Conservation (phyloP, 192 early-diverging fungal genomes). For the Rhizophagus sp. region DNA sequence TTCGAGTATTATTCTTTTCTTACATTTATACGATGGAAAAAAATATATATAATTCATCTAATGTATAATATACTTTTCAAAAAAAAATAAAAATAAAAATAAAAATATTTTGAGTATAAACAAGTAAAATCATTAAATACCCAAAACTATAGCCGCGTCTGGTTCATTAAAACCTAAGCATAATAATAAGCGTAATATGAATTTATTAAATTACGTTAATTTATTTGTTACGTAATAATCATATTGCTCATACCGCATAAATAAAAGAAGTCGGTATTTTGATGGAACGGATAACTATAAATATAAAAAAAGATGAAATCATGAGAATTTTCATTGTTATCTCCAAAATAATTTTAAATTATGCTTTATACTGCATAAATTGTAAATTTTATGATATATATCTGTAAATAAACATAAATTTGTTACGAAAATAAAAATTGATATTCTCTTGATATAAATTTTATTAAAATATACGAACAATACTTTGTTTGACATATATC, state of each 20-base stretch:
- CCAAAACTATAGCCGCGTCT: conserved; percentile 71
- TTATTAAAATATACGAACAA: conserved; percentile 55
- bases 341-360: neutral
- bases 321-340: neutral
- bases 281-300: conserved; percentile 84
- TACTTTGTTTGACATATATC: conserved; percentile 87
- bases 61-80: neutral
- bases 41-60: conserved; percentile 10
- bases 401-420: conserved; percentile 10
- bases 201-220: neutral
- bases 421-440: neutral
- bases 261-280: conserved; percentile 90
- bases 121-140: conserved; percentile 28
- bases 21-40: neutral
- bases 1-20: conserved; percentile 54
- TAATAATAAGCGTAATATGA: neutral
- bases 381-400: neutral
- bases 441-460: neutral
- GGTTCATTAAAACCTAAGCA: conserved; percentile 87
- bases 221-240: neutral
- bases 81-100: neutral
- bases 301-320: neutral
- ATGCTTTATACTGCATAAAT: neutral
- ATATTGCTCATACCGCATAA: conserved; percentile 52
- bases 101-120: neutral